These are phyloP conservation scores for Colletotrichum karsti DNA, from an alignment of 2,329 filamentous ascomycete species.

Conservation along the genomic window DNA sequence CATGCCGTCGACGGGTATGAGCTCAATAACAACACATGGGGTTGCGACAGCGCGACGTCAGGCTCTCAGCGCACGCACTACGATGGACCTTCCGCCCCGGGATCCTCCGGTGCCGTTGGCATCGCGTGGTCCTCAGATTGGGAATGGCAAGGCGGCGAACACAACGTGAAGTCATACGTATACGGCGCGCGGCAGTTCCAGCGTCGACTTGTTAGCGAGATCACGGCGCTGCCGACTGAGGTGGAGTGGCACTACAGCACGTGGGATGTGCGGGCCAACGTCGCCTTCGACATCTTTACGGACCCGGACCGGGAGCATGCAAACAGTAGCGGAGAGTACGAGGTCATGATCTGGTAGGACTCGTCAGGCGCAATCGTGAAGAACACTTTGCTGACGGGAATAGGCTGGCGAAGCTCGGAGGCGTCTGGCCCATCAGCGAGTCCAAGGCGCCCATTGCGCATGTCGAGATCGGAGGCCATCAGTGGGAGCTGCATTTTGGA, in stretches of 20 bases:
- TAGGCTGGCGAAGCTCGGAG: constrained; percentile 62
- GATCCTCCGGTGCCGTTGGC: constrained; percentile 31
- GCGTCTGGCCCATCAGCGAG: constrained; percentile 55
- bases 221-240: constrained; percentile 43
- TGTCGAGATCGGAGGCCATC: constrained; percentile 33
- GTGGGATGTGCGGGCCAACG: constrained; percentile 60
- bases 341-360: constrained; percentile 70
- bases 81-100: constrained; percentile 39
- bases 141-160: constrained; percentile 47
- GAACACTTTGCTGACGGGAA: background rate
- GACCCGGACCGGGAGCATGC: constrained; percentile 43
- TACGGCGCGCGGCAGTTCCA: constrained; percentile 46
- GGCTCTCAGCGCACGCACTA: constrained; percentile 53
- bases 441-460: constrained; percentile 28
- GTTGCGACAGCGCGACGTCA: constrained; percentile 39
- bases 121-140: constrained; percentile 50
- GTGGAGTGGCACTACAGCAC: constrained; percentile 55
- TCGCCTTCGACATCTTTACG: constrained; percentile 71
- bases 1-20: constrained; percentile 40
- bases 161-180: constrained; percentile 53
- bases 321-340: constrained; percentile 55
- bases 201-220: constrained; percentile 40
- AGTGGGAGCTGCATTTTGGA: constrained; percentile 64
- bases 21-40: constrained; percentile 55
- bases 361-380: too few relatives aligned